Conservation (phyloP, 495 filamentous ascomycete species). For the Penicillium atrosanguineum region DNA sequence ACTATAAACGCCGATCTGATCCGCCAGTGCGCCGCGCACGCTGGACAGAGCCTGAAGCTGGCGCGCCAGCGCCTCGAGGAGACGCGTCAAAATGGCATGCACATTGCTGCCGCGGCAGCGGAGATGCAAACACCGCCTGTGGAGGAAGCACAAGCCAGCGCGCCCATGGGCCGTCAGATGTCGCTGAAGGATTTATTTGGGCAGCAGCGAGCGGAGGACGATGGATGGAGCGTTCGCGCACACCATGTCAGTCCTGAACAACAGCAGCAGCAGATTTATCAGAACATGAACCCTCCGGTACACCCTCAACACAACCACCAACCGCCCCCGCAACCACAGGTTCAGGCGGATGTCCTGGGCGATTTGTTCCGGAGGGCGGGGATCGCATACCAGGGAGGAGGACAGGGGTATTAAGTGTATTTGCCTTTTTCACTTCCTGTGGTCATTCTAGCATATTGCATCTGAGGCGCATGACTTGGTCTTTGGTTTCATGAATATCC, state of each 20-base stretch:
- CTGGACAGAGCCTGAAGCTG: constrained; percentile 43
- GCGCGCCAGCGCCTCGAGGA: constrained; percentile 43
- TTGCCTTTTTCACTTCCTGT: not conserved
- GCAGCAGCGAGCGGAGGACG: constrained; percentile 51
- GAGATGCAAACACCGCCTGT: constrained; percentile 26
- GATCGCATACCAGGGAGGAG: constrained; percentile 31
- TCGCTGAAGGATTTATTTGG: constrained; percentile 55
- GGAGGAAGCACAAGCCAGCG: constrained; percentile 35
- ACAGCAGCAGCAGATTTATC: constrained; percentile 4
- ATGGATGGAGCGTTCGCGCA: constrained; percentile 48
- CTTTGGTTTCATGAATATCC: constrained; percentile 7
- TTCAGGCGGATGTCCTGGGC: constrained; percentile 35
- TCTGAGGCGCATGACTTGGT: constrained; percentile 15
- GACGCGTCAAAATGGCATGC: constrained; percentile 36
- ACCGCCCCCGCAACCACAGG: constrained; percentile 15
- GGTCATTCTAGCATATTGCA: constrained; percentile 2
- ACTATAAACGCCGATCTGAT: constrained; percentile 52
- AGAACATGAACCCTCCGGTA: constrained; percentile 1
- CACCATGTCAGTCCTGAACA: constrained; percentile 33
- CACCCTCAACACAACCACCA: constrained; percentile 3
- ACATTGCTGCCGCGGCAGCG: constrained; percentile 34
- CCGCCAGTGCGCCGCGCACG: constrained; percentile 51
- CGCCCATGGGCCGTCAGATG: constrained; percentile 53
- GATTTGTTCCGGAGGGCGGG: constrained; percentile 45
- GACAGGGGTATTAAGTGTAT: constrained; percentile 12